Percentiles rank a stretch among this genome's conserved stretches.
These are phyloP conservation scores for Vaccinium vitisidaea DNA, from an alignment of 148 eudicot species.

Conservation along the genomic window DNA sequence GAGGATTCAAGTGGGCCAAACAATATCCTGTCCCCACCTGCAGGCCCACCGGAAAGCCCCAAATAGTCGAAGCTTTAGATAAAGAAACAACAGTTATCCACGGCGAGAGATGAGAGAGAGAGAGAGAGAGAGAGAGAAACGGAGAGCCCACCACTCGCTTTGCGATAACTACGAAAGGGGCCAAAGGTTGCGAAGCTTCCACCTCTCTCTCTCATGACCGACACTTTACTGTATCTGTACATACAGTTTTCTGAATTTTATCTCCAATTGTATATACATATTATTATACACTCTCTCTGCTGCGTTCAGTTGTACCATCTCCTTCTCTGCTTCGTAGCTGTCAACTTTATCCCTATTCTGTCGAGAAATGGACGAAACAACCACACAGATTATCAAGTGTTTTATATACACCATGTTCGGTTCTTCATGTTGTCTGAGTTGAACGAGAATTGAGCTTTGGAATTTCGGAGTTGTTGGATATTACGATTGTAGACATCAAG, in stretches of 20 bases:
- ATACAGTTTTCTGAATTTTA: background rate
- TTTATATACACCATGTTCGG: background rate
- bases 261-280: too few species aligned
- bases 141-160: background rate
- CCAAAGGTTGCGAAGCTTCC: too few species aligned
- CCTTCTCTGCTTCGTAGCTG: slow-evolving; percentile 12
- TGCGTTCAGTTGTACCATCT: background rate
- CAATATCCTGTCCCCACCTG: background rate
- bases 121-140: background rate
- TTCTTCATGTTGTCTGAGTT: background rate
- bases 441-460: background rate
- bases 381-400: background rate
- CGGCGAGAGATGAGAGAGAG: background rate
- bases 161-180: too few species aligned
- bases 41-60: background rate
- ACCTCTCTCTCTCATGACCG: slow-evolving; percentile 4
- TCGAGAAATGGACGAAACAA: background rate
- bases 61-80: background rate
- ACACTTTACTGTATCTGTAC: slow-evolving; percentile 6
- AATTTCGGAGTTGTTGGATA: background rate
- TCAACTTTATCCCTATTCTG: background rate
- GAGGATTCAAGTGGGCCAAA: background rate
- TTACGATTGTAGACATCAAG: slow-evolving; percentile 15
- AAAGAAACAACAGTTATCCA: background rate
- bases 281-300: background rate